Conservation (phyloP, 108 stramenopile genomes). For the Pseudonitzschia delicatissima region DNA sequence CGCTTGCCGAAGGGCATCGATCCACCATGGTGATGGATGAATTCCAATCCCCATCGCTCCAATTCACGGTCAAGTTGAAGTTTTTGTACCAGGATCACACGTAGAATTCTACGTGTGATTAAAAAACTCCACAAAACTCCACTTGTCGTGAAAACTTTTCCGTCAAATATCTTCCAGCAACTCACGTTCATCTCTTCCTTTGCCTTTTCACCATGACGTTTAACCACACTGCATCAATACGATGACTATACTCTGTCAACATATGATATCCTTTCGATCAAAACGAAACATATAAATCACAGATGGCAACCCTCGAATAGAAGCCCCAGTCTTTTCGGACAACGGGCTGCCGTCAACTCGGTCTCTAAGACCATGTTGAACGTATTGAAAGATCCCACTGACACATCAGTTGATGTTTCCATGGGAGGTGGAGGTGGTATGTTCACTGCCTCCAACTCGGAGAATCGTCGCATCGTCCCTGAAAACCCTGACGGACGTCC, state of each 20-base stretch:
- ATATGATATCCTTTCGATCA: not conserved
- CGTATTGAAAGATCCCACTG: conserved; percentile 74
- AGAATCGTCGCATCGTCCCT: conserved; percentile 86
- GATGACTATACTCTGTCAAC: not conserved
- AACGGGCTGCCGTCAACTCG: conserved; percentile 23
- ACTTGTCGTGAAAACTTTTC: not conserved
- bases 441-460: conserved; percentile 88
- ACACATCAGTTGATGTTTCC: conserved; percentile 14
- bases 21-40: not conserved
- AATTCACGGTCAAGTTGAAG: conserved; percentile 34
- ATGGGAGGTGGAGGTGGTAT: conserved; percentile 54
- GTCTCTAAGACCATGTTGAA: conserved; percentile 37
- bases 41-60: not conserved
- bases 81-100: conserved; percentile 30
- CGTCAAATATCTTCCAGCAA: not conserved
- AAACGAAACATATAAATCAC: not conserved
- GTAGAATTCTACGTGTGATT: conserved; percentile 32
- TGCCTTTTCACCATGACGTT: not conserved
- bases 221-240: not conserved
- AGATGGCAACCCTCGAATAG: conserved; percentile 31
- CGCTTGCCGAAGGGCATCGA: not conserved
- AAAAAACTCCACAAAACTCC: not conserved
- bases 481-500: conserved; percentile 73
- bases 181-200: not conserved
- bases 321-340: conserved; percentile 13